Evolutionary conservation across 129 eudicot species (phyloP).

Genomic region (Lactuca sativa): DNA sequence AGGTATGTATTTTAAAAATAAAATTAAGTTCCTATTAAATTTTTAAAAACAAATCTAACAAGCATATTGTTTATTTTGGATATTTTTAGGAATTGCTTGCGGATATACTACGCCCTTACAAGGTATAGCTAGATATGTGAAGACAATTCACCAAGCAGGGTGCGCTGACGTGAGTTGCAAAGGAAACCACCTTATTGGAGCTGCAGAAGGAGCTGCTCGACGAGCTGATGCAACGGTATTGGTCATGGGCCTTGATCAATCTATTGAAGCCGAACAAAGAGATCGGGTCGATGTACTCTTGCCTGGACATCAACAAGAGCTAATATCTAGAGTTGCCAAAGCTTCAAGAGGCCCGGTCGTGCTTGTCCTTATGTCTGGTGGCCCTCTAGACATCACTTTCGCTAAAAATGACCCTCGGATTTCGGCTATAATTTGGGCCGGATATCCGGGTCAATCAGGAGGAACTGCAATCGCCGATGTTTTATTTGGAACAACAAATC

Average conservation of each 20-base stretch:
- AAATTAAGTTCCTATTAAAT: background rate
- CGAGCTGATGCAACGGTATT: slow-evolving; percentile 89
- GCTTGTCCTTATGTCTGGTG: slow-evolving; percentile 83
- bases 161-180: slow-evolving; percentile 64
- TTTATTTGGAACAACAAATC: slow-evolving; percentile 75
- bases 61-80: background rate
- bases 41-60: background rate
- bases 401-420: slow-evolving; percentile 69
- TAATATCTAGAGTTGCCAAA: slow-evolving; percentile 61
- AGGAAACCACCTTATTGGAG: slow-evolving; percentile 51
- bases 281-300: slow-evolving; percentile 65
- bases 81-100: slow-evolving; percentile 66
- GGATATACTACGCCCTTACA: slow-evolving; percentile 77
- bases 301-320: slow-evolving; percentile 93
- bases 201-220: slow-evolving; percentile 70
- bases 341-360: slow-evolving; percentile 82
- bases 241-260: slow-evolving; percentile 87
- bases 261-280: slow-evolving; percentile 73
- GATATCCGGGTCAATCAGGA: slow-evolving; percentile 94
- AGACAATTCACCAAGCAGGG: slow-evolving; percentile 76
- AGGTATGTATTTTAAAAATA: slow-evolving; percentile 37
- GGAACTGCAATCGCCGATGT: slow-evolving; percentile 90
- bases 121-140: slow-evolving; percentile 82
- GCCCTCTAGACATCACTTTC: slow-evolving; percentile 75
- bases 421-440: slow-evolving; percentile 78